These are phyloP conservation scores for Podospora anserina DNA, from an alignment of 495 filamentous ascomycete genomes.

Conservation along the genomic window DNA sequence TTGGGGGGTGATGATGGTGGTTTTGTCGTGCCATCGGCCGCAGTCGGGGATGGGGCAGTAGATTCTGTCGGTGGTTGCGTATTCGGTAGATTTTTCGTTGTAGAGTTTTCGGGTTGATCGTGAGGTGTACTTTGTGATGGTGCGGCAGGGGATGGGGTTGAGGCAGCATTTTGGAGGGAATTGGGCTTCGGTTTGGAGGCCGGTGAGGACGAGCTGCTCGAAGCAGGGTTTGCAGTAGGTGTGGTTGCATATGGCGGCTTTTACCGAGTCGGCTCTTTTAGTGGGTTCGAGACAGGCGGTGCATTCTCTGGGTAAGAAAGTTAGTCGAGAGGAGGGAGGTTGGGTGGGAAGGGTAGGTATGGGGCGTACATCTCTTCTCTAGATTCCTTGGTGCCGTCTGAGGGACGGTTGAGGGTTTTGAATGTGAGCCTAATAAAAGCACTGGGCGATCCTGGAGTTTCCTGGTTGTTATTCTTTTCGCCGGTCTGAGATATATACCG, in stretches of 20 bases:
- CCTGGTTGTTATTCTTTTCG: background rate
- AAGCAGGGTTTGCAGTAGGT: slow-evolving; percentile 43
- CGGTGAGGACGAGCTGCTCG: slow-evolving; percentile 35
- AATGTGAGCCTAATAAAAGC: background rate
- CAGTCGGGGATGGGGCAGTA: slow-evolving; percentile 39
- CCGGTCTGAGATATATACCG: background rate
- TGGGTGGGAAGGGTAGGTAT: background rate
- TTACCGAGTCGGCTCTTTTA: background rate
- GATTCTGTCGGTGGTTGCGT: slow-evolving; percentile 33
- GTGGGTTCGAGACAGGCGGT: slow-evolving; percentile 39
- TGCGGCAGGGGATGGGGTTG: slow-evolving; percentile 35
- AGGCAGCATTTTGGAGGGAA: slow-evolving; percentile 49
- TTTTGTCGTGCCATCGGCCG: slow-evolving; percentile 28
- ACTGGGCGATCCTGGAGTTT: background rate
- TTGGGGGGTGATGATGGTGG: background rate
- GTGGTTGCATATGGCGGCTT: slow-evolving; percentile 33
- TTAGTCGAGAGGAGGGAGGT: background rate
- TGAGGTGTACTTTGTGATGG: slow-evolving; percentile 30
- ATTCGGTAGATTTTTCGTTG: slow-evolving; percentile 34
- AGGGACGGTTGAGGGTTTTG: background rate
- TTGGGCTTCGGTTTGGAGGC: slow-evolving; percentile 38
- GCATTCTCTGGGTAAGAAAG: slow-evolving; percentile 23
- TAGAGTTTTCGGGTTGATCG: slow-evolving; percentile 25
- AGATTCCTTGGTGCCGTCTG: background rate
- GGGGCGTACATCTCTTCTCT: background rate